Evolutionary conservation across 1,139 yeast genomes (phyloP).

Genomic region (Lizanozyma gosingica): DNA sequence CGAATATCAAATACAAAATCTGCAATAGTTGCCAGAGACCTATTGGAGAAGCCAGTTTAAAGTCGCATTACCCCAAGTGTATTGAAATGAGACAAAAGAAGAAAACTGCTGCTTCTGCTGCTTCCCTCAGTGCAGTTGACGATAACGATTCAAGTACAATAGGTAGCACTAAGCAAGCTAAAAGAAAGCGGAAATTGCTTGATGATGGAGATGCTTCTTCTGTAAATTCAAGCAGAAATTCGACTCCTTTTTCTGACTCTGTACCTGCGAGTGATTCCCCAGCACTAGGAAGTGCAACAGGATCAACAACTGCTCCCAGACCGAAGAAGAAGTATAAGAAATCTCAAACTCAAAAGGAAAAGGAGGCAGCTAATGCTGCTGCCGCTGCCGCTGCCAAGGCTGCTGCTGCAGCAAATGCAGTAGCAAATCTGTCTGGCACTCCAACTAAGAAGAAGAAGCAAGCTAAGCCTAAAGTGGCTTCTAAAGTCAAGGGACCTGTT

Average conservation of each 20-base stretch:
- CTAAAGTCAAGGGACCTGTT: slow-evolving; percentile 72
- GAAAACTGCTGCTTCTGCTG: slow-evolving; percentile 10
- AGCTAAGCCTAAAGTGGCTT: slow-evolving; percentile 41
- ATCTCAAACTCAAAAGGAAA: slow-evolving; percentile 35
- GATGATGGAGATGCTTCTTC: neutral
- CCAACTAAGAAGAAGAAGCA: slow-evolving; percentile 29
- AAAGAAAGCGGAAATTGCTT: neutral
- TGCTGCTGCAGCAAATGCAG: slow-evolving; percentile 10
- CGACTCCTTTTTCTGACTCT: neutral
- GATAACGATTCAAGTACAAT: slow-evolving; percentile 6
- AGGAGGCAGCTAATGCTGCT: slow-evolving; percentile 40
- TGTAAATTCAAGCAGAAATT: neutral
- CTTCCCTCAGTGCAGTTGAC: slow-evolving; percentile 6
- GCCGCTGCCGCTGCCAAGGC: slow-evolving; percentile 38
- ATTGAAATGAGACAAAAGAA: slow-evolving; percentile 37
- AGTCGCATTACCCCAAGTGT: slow-evolving; percentile 41
- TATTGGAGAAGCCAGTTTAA: slow-evolving; percentile 39
- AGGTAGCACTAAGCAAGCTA: neutral
- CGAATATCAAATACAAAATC: slow-evolving; percentile 46
- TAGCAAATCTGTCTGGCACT: slow-evolving; percentile 5
- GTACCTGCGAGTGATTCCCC: neutral
- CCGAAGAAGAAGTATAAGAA: slow-evolving; percentile 42
- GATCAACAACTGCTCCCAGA: slow-evolving; percentile 8
- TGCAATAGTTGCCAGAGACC: slow-evolving; percentile 65
- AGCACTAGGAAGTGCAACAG: neutral